phyloP scores from a whole-genome alignment of 1,284 basidiomycete genomes.

The Moesziomyces globuligerus region DNA sequence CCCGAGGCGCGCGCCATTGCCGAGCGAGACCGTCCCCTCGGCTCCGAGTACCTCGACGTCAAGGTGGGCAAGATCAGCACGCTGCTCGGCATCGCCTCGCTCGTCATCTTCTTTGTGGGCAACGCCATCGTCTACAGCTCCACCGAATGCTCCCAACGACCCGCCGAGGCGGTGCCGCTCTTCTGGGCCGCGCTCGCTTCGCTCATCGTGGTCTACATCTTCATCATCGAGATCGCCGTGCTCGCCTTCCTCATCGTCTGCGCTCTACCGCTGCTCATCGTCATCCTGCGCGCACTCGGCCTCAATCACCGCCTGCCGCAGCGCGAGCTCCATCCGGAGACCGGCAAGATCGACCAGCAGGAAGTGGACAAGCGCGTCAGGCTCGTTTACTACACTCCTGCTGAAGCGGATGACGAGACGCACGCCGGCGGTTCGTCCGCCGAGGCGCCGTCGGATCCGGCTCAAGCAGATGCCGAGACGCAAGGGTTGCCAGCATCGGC shows the following conservation, averaged over 20 bases:
- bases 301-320: constrained; percentile 39
- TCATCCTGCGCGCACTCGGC: constrained; percentile 52
- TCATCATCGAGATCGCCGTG: constrained; percentile 53
- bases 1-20: constrained; percentile 42
- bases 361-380: constrained; percentile 49
- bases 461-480: neutral
- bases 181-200: constrained; percentile 50
- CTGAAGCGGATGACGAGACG: constrained; percentile 29
- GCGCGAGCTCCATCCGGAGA: constrained; percentile 45
- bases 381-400: constrained; percentile 55
- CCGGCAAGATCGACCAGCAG: constrained; percentile 50
- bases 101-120: constrained; percentile 58
- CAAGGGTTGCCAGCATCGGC: neutral
- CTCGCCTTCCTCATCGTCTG: constrained; percentile 54
- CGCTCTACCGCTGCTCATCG: constrained; percentile 52
- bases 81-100: constrained; percentile 45
- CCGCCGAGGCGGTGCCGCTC: constrained; percentile 51
- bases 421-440: neutral
- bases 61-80: constrained; percentile 46
- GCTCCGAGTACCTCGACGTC: constrained; percentile 45
- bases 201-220: constrained; percentile 52
- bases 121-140: constrained; percentile 57
- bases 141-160: constrained; percentile 49
- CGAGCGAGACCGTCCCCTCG: constrained; percentile 47
- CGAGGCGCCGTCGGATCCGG: too few relatives aligned